These are phyloP conservation scores for Phoma herbarum DNA, from an alignment of 2,329 filamentous ascomycete genomes.

Conservation along the genomic window DNA sequence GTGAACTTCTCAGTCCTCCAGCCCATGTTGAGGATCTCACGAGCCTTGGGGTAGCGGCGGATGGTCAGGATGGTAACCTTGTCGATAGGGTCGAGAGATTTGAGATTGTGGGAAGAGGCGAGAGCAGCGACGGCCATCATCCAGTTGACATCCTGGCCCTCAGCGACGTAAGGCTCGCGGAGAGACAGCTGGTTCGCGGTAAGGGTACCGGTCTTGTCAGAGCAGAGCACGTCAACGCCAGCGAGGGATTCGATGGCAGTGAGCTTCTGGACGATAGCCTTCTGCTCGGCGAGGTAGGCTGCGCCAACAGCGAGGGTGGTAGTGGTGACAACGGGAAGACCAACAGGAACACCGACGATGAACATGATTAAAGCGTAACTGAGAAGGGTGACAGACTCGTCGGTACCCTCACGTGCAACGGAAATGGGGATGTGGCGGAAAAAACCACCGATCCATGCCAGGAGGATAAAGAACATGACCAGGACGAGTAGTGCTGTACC, in stretches of 20 bases:
- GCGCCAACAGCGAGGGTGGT: constrained; percentile 80
- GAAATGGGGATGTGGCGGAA: constrained; percentile 74
- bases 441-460: constrained; percentile 81
- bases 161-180: constrained; percentile 78
- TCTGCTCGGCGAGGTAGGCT: constrained; percentile 78
- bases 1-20: constrained; percentile 82
- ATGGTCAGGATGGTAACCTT: constrained; percentile 80
- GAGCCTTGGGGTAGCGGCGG: constrained; percentile 78
- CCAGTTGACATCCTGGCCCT: constrained; percentile 82
- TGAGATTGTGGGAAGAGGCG: constrained; percentile 80
- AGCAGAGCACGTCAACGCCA: constrained; percentile 79
- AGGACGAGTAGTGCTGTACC: constrained; percentile 77
- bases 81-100: constrained; percentile 80
- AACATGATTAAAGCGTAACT: constrained; percentile 61
- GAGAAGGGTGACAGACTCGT: constrained; percentile 68
- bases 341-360: constrained; percentile 81
- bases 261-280: constrained; percentile 81
- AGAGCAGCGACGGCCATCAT: constrained; percentile 84
- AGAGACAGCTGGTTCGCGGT: constrained; percentile 79
- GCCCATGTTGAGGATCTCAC: constrained; percentile 76
- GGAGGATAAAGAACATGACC: constrained; percentile 79
- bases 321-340: constrained; percentile 79
- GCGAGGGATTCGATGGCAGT: constrained; percentile 75
- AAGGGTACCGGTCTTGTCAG: constrained; percentile 82
- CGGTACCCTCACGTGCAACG: constrained; percentile 60